A percentile compares a stretch with the other conserved stretches of the same genome.
These are phyloP conservation scores for Exophiala calicioides DNA, from an alignment of 2,329 filamentous ascomycete species.

Conservation along the genomic window DNA sequence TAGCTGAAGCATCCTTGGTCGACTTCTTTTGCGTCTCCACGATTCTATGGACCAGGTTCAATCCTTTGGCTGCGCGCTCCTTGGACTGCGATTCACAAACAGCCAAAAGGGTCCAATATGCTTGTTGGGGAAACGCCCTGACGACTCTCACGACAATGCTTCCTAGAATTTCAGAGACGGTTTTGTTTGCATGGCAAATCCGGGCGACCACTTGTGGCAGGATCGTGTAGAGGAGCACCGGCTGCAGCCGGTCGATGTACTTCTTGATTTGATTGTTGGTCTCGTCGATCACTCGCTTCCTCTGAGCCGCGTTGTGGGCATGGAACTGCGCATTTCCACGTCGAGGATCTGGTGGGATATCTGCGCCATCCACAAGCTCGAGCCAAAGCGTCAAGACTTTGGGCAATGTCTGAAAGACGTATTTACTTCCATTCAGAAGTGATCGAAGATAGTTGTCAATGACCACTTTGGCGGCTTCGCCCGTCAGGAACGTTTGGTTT, in stretches of 20 bases:
- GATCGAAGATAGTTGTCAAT: constrained; percentile 92
- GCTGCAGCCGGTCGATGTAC: constrained; percentile 62
- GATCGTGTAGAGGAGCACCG: constrained; percentile 57
- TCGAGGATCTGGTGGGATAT: constrained; percentile 58
- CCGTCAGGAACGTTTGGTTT: constrained; percentile 71
- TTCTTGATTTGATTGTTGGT: constrained; percentile 77
- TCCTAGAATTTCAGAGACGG: constrained; percentile 75
- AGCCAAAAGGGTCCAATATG: constrained; percentile 86
- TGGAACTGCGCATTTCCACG: constrained; percentile 52
- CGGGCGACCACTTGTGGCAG: constrained; percentile 94
- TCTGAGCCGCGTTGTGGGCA: constrained; percentile 47
- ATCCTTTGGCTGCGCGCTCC: constrained; percentile 63
- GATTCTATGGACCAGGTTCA: constrained; percentile 43
- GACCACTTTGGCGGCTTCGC: constrained; percentile 82
- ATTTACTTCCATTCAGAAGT: constrained; percentile 86
- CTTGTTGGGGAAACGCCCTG: constrained; percentile 81
- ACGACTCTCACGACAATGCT: constrained; percentile 86
- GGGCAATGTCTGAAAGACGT: constrained; percentile 91
- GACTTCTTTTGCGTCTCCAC: constrained; percentile 47
- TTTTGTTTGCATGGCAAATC: constrained; percentile 79
- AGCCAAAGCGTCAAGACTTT: constrained; percentile 92
- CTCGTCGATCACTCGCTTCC: constrained; percentile 66
- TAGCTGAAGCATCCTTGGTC: constrained; percentile 42
- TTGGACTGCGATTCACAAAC: constrained; percentile 77
- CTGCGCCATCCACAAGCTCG: constrained; percentile 77